Evolutionary conservation across 2,329 filamentous ascomycete genomes (phyloP).

Genomic region (Exophiala xenobiotica): DNA sequence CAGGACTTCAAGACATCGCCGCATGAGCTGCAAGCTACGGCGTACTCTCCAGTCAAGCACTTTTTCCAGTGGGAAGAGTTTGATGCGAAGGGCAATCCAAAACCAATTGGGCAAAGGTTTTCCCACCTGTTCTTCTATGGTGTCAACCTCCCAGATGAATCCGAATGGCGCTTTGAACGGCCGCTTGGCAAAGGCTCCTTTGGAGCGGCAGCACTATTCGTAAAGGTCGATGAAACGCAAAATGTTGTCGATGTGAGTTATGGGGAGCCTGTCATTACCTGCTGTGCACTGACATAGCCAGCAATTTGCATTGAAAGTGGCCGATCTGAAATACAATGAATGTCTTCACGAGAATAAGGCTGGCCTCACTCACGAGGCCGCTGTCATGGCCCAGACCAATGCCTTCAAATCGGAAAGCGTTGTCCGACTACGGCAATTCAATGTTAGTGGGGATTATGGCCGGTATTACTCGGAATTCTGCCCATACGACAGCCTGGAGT

Average conservation of each 20-base stretch:
- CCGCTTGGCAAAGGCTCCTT: conserved; percentile 22
- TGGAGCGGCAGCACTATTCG: conserved; percentile 19
- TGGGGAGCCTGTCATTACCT: background rate
- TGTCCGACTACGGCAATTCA: conserved; percentile 14
- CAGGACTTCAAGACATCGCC: conserved; percentile 2
- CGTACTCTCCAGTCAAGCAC: conserved; percentile 7
- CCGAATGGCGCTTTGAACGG: conserved; percentile 21
- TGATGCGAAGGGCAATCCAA: background rate
- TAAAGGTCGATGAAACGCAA: conserved; percentile 8
- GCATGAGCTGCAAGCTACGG: background rate
- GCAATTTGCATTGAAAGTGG: conserved; percentile 6
- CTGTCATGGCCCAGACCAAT: conserved; percentile 22
- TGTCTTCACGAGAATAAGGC: background rate
- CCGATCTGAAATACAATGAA: background rate
- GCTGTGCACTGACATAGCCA: background rate
- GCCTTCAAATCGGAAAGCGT: conserved; percentile 6
- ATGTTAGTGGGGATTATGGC: conserved; percentile 9
- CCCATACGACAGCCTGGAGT: conserved; percentile 10
- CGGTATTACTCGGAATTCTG: conserved; percentile 24
- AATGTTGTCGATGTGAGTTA: conserved; percentile 14
- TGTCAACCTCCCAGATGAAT: conserved; percentile 11
- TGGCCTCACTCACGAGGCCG: conserved; percentile 9
- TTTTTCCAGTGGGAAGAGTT: conserved; percentile 14
- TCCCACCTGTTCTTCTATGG: conserved; percentile 13
- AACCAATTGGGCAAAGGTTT: conserved; percentile 10